These are phyloP conservation scores for Pythium volutum DNA, from an alignment of 352 stramenopile species.

Conservation along the genomic window DNA sequence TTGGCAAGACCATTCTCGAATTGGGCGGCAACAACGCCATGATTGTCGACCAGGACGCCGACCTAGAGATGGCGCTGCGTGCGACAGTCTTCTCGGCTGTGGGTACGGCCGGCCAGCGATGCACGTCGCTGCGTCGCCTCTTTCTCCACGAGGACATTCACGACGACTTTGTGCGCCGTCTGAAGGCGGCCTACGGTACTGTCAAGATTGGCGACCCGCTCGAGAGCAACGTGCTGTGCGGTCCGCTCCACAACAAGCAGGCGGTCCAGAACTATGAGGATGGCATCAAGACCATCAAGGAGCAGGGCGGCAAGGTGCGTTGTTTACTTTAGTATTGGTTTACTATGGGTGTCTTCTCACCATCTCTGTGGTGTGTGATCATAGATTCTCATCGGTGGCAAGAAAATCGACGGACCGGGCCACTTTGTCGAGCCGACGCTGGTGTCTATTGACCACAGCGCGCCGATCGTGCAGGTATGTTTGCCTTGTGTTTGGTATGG, in stretches of 20 bases:
- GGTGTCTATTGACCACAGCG: constrained; percentile 76
- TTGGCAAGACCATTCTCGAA: constrained; percentile 91
- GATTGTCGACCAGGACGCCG: constrained; percentile 90
- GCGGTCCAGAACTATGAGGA: constrained; percentile 86
- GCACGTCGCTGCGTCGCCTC: constrained; percentile 89
- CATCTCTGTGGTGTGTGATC: background rate
- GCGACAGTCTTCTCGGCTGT: constrained; percentile 90
- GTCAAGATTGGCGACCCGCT: constrained; percentile 89
- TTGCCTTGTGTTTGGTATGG: background rate
- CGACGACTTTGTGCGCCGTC: constrained; percentile 83
- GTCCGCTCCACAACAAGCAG: constrained; percentile 68
- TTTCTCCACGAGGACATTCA: constrained; percentile 91
- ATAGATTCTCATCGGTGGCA: constrained; percentile 85
- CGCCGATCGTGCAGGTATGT: constrained; percentile 61
- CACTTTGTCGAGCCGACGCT: constrained; percentile 93
- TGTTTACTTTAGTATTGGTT: background rate
- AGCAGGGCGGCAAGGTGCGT: constrained; percentile 58
- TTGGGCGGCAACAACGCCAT: constrained; percentile 93
- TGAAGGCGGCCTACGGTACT: constrained; percentile 85
- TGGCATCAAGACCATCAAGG: constrained; percentile 82
- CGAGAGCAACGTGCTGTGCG: constrained; percentile 79
- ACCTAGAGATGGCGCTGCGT: constrained; percentile 89
- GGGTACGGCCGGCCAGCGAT: constrained; percentile 90
- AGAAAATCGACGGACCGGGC: constrained; percentile 70
- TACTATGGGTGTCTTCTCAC: background rate